These are phyloP conservation scores for Pseudocohnilembus persalinus DNA, from an alignment of 169 alveolate species.

Conservation along the genomic window DNA sequence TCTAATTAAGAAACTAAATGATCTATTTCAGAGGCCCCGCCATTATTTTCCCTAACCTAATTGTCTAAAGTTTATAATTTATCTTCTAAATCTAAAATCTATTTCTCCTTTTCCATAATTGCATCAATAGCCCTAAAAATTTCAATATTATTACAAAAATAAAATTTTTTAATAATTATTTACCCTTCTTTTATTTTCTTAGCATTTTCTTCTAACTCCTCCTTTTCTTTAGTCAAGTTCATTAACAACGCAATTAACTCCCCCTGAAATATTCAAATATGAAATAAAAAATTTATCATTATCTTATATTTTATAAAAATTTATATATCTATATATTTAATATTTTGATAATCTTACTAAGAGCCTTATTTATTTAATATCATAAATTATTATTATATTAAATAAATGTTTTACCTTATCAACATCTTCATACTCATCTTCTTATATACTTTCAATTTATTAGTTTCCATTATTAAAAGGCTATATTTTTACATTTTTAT, in stretches of 20 bases:
- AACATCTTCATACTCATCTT: background rate
- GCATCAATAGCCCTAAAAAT: background rate
- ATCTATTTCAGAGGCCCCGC: background rate
- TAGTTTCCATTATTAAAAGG: background rate
- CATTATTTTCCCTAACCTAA: background rate
- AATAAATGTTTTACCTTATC: background rate
- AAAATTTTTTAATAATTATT: too few species aligned
- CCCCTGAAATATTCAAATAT: background rate
- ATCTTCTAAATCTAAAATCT: background rate
- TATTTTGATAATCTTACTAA: too few species aligned
- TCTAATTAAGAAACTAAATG: background rate
- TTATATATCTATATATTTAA: too few species aligned
- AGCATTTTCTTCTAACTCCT: background rate
- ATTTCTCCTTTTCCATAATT: background rate
- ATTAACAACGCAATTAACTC: background rate
- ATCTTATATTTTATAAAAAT: too few species aligned
- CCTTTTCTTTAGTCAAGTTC: background rate
- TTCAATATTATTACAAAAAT: too few species aligned
- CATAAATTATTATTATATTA: too few species aligned
- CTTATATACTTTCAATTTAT: background rate
- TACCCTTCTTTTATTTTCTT: background rate
- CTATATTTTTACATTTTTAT: background rate
- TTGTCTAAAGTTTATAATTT: background rate
- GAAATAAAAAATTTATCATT: too few species aligned
- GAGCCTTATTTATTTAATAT: too few species aligned